phyloP scores from a whole-genome alignment of 306 rosid species.

The Ziziphus jujuba region DNA sequence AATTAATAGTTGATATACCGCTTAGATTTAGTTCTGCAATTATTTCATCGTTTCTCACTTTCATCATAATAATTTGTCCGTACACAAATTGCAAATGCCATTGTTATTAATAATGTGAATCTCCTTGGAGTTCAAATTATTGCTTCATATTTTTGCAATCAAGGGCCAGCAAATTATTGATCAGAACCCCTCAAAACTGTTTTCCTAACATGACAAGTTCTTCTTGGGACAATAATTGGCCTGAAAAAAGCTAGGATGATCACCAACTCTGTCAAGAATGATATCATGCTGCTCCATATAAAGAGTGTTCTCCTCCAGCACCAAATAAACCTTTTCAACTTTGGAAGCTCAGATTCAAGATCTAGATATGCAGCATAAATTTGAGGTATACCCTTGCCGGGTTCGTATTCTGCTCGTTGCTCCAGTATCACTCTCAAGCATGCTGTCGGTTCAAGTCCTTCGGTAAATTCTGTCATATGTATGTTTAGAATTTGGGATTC shows the following conservation, averaged over 20 bases:
- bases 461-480: constrained; percentile 8
- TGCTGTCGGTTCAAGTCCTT: constrained; percentile 21
- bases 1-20: too few relatives aligned
- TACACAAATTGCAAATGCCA: not conserved
- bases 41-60: not conserved
- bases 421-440: constrained; percentile 28
- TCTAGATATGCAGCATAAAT: constrained; percentile 10
- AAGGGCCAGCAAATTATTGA: too few relatives aligned
- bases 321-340: constrained; percentile 15
- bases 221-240: constrained; percentile 6
- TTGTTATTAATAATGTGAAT: too few relatives aligned
- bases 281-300: constrained; percentile 21
- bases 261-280: constrained; percentile 20
- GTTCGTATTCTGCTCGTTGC: constrained; percentile 22
- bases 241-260: constrained; percentile 10
- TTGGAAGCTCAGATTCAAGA: constrained; percentile 25
- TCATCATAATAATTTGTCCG: not conserved
- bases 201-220: not conserved
- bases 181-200: not conserved
- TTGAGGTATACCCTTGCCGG: constrained; percentile 21
- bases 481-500: constrained; percentile 29
- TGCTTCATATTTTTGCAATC: not conserved
- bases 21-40: too few relatives aligned
- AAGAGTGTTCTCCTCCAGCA: constrained; percentile 31
- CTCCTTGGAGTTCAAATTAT: not conserved